Conservation (phyloP, 306 rosid species). For the Phaseolus lunatus region DNA sequence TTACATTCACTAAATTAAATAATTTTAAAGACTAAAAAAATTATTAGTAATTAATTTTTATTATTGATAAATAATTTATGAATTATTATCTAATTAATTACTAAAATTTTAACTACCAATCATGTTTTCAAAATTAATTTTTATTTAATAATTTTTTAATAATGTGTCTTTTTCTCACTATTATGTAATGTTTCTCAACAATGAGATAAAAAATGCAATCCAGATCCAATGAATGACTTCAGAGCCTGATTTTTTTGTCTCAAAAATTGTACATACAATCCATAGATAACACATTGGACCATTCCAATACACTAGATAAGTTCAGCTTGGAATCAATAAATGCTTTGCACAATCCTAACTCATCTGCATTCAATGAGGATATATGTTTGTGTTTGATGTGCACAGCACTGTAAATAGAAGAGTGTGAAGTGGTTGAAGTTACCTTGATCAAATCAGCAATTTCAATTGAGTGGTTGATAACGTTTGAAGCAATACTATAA, state of each 20-base stretch:
- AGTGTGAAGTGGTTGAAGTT: background rate
- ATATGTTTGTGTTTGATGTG: background rate
- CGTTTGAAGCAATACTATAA: slow-evolving; percentile 42
- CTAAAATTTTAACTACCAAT: no score
- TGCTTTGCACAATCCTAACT: background rate
- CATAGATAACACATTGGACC: background rate
- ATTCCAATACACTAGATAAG: background rate
- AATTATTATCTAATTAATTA: no score
- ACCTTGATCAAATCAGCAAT: slow-evolving; percentile 37
- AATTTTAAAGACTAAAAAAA: no score
- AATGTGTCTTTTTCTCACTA: background rate
- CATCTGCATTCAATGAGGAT: background rate
- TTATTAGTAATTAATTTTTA: no score
- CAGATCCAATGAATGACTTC: background rate
- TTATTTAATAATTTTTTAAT: no score
- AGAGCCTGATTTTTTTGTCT: background rate
- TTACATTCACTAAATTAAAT: no score
- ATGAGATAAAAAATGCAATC: background rate
- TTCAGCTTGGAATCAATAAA: background rate
- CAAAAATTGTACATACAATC: background rate
- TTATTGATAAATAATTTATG: no score
- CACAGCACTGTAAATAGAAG: background rate
- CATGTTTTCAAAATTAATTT: no score
- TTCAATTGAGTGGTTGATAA: slow-evolving; percentile 30
- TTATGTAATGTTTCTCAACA: background rate